A percentile compares a stretch with the other conserved stretches of the same genome.
phyloP scores from a whole-genome alignment of 352 stramenopile species.

The Aphanomyces astaci region DNA sequence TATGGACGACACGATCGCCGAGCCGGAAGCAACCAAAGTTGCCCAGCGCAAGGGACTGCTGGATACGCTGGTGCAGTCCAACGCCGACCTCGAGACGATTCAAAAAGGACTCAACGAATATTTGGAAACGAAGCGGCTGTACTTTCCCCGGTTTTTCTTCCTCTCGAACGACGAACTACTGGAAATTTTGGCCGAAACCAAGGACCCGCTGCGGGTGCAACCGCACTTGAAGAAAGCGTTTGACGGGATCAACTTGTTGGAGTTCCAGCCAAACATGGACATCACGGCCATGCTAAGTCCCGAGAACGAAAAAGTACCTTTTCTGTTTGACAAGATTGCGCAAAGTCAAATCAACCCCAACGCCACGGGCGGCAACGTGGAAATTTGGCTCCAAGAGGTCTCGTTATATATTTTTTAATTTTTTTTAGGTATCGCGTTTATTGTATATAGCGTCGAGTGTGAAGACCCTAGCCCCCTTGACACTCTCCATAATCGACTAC shows the following conservation, averaged over 20 bases:
- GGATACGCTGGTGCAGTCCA: conserved; percentile 79
- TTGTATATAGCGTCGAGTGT: too few relatives aligned
- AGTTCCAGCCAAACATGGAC: conserved; percentile 89
- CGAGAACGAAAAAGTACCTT: conserved; percentile 83
- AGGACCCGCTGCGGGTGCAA: conserved; percentile 91
- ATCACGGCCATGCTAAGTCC: conserved; percentile 87
- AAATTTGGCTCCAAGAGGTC: conserved; percentile 80
- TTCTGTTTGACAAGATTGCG: conserved; percentile 79
- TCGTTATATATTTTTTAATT: too few relatives aligned
- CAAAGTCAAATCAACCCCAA: conserved; percentile 91
- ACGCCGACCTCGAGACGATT: conserved; percentile 89
- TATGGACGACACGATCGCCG: conserved; percentile 79
- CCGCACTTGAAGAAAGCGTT: conserved; percentile 93
- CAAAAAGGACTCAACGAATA: conserved; percentile 92
- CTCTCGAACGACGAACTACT: conserved; percentile 89
- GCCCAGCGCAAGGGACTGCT: conserved; percentile 72
- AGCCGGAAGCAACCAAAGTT: conserved; percentile 67
- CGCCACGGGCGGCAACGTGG: conserved; percentile 89
- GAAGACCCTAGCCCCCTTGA: too few relatives aligned
- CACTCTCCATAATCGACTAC: neutral
- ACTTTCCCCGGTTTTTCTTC: conserved; percentile 91
- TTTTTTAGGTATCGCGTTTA: too few relatives aligned
- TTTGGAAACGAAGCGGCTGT: conserved; percentile 83
- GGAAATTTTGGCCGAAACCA: conserved; percentile 88
- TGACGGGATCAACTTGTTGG: conserved; percentile 87